phyloP scores from a whole-genome alignment of 305 asterid species.

The Ilex paraguariensis region DNA sequence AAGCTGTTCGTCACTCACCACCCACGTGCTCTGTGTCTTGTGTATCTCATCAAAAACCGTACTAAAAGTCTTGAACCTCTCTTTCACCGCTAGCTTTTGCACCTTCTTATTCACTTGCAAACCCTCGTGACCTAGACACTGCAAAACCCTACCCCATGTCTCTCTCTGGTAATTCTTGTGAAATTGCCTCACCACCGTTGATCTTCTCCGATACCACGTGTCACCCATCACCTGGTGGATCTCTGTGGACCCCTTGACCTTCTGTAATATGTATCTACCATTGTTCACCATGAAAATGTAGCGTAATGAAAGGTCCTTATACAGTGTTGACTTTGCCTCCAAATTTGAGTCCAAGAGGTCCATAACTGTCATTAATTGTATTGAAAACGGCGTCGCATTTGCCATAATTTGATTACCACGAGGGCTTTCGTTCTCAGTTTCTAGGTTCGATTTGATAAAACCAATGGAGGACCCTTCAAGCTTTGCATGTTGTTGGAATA shows the following conservation, averaged over 20 bases:
- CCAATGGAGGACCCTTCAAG: no score
- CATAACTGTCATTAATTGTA: conserved; percentile 50
- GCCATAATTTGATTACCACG: not conserved
- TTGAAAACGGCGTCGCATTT: conserved; percentile 37
- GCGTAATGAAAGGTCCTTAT: conserved; percentile 55
- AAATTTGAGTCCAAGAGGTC: conserved; percentile 55
- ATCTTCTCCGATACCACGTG: conserved; percentile 14
- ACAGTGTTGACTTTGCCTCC: conserved; percentile 46
- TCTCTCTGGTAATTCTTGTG: conserved; percentile 84
- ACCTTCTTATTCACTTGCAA: conserved; percentile 44
- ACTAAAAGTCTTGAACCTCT: conserved; percentile 64
- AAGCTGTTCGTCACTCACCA: conserved; percentile 81
- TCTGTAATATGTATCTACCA: no score
- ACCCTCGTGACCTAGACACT: conserved; percentile 55
- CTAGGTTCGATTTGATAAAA: no score
- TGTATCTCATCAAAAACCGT: conserved; percentile 66
- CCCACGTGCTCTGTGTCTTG: conserved; percentile 63
- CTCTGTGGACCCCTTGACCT: no score
- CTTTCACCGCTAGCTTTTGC: conserved; percentile 52
- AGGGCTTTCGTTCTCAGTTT: no score
- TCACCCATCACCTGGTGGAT: no score
- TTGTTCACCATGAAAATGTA: conserved; percentile 53
- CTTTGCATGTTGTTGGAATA: no score
- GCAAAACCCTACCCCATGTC: conserved; percentile 66
- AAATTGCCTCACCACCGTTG: conserved; percentile 63